Conservation (phyloP, 768 basidiomycete genomes). For the Lactarius indigo region DNA sequence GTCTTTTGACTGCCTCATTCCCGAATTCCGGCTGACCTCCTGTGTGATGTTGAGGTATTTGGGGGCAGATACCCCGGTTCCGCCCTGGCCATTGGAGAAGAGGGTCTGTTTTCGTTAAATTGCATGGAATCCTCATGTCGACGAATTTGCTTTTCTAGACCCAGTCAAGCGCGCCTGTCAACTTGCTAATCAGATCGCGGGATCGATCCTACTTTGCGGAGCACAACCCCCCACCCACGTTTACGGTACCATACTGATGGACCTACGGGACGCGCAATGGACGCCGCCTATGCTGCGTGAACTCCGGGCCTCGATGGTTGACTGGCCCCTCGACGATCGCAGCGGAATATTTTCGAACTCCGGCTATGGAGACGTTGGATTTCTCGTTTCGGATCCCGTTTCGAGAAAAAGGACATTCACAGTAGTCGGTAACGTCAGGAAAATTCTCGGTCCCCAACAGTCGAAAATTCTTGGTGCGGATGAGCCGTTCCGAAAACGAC, state of each 20-base stretch:
- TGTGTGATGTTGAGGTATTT: conserved; percentile 1
- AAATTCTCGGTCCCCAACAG: conserved; percentile 4
- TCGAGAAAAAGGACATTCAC: conserved; percentile 9
- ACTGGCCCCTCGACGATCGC: conserved; percentile 8
- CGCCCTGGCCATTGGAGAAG: conserved; percentile 4
- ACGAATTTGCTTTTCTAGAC: not conserved
- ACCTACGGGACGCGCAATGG: conserved; percentile 9
- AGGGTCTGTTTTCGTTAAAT: conserved; percentile 1
- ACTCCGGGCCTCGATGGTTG: conserved; percentile 16
- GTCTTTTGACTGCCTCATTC: not conserved
- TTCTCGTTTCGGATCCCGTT: conserved; percentile 2
- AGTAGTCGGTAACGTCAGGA: not conserved
- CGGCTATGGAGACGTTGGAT: conserved; percentile 14
- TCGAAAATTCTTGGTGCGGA: conserved; percentile 6
- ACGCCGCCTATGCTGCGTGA: conserved; percentile 11
- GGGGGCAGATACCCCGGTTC: conserved; percentile 11
- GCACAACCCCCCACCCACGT: conserved; percentile 7
- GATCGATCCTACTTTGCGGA: conserved; percentile 6
- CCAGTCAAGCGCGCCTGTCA: conserved; percentile 5
- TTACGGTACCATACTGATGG: not conserved
- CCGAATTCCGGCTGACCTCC: not conserved
- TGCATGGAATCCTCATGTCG: not conserved
- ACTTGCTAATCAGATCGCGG: conserved; percentile 13
- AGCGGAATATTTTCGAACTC: conserved; percentile 13
- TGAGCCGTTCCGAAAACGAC: conserved; percentile 5